Evolutionary conservation across 2,329 filamentous ascomycete species (phyloP), one percentile per base, ranked within the genome.

Genomic region (Paramyrothecium sp.): DNA sequence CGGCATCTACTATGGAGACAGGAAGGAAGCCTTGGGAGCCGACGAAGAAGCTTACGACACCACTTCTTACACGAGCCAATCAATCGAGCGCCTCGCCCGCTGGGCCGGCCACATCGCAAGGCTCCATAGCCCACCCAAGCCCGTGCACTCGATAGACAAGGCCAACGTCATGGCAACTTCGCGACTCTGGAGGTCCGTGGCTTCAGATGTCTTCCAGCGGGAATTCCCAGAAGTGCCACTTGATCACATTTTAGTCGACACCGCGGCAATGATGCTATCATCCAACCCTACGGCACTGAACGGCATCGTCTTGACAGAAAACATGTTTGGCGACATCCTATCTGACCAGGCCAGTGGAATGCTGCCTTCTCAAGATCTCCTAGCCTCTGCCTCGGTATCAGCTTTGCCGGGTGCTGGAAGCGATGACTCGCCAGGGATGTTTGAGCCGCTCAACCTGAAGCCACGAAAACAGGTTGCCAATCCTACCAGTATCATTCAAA

Each of bases 1-100:
- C 10, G 89, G 89, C 20, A 90, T 91, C 71, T 92, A 92, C 78
- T 92, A 91, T 70, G 89, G 89, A 22, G 87, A 90, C 17, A 79
- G 88, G 52, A 10, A 59, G 48, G 60, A 63, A 51, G 57, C 57
- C 1, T 54, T 50, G 3, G 88, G 91, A 63, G 84, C 73, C 62
- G 86, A 82, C 56, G 78, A 78, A 30, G 26, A 30, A 10, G 26
- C 26, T 30, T 30, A 30, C 26, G 26, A 30, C 26, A 30, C 85
- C 1, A 89, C 91, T 68, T 84, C 87, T 5, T 92, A 91, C 75
- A 86, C 83, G 16, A 81, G 87, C 46, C 73, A 78, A 46, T 88
- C 91, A 74, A 89, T 92, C 62, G 88, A 90, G 78, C 82, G 88
- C 38, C 83, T 92, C 61, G 87, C 86, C 19, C 78, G 88, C 52